phyloP scores from a whole-genome alignment of 2,329 filamentous ascomycete genomes.

The Metarhizium robertsii region DNA sequence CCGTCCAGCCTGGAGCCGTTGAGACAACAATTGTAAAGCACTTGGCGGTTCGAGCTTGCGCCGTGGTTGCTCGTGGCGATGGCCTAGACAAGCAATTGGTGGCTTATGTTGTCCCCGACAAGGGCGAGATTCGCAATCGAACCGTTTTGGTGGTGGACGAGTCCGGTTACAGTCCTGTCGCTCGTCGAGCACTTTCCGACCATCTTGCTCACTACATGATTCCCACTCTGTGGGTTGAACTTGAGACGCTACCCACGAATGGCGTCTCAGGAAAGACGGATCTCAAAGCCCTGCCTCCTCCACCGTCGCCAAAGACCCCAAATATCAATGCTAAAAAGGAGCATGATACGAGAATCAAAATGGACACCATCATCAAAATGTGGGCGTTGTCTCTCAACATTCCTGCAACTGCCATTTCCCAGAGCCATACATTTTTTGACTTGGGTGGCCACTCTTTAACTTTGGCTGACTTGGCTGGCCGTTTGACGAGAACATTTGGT shows the following conservation, averaged over 20 bases:
- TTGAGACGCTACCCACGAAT: constrained; percentile 63
- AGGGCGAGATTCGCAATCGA: constrained; percentile 46
- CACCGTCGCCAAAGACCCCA: constrained; percentile 42
- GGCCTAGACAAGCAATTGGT: constrained; percentile 67
- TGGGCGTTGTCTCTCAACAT: constrained; percentile 65
- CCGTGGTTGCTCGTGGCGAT: constrained; percentile 65
- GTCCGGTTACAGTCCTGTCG: constrained; percentile 60
- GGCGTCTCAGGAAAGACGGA: constrained; percentile 74
- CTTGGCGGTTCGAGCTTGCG: constrained; percentile 62
- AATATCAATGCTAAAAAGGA: constrained; percentile 31
- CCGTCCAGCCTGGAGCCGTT: constrained; percentile 67
- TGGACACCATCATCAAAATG: constrained; percentile 58
- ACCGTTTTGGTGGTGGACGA: constrained; percentile 58
- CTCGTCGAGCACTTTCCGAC: constrained; percentile 53
- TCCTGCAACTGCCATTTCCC: constrained; percentile 52
- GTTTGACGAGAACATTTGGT: constrained; percentile 59
- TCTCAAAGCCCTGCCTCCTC: constrained; percentile 59
- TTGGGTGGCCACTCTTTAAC: constrained; percentile 70
- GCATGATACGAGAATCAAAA: constrained; percentile 53
- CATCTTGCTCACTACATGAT: constrained; percentile 79
- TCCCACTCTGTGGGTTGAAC: constrained; percentile 65
- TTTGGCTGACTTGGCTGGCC: constrained; percentile 67
- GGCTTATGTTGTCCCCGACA: constrained; percentile 65
- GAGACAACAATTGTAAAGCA: constrained; percentile 63
- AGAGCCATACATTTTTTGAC: constrained; percentile 71